These are phyloP conservation scores for Lotus japonicus DNA, from an alignment of 306 rosid species.

Conservation along the genomic window DNA sequence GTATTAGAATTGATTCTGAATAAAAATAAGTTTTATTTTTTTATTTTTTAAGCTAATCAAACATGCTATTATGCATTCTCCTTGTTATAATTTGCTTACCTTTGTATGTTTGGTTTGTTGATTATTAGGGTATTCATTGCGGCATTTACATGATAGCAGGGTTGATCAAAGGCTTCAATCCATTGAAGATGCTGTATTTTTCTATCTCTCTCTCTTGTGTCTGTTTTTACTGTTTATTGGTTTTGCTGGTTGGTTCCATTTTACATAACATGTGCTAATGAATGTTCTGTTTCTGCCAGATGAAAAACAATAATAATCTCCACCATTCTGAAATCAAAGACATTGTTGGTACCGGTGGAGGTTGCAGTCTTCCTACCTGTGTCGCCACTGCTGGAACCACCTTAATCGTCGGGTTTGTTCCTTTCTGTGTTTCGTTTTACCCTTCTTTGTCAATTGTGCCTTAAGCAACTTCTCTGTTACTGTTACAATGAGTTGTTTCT, in stretches of 20 bases:
- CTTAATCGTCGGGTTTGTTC: slow-evolving; percentile 70
- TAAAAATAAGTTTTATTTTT: too few species aligned
- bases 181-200: slow-evolving; percentile 62
- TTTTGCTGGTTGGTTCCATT: background rate
- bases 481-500: too few species aligned
- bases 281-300: slow-evolving; percentile 36
- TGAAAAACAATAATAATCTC: slow-evolving; percentile 41
- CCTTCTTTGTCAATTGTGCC: background rate
- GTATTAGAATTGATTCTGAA: too few species aligned
- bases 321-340: slow-evolving; percentile 56
- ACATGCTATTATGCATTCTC: too few species aligned
- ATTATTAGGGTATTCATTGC: slow-evolving; percentile 70
- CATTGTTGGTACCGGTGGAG: slow-evolving; percentile 49
- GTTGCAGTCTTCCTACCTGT: slow-evolving; percentile 53
- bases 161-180: slow-evolving; percentile 84
- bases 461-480: background rate
- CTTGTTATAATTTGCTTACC: too few species aligned
- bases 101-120: background rate
- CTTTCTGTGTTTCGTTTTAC: background rate
- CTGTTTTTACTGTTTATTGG: background rate
- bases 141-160: slow-evolving; percentile 58
- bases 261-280: background rate
- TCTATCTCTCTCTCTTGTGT: background rate
- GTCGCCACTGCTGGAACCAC: slow-evolving; percentile 90
- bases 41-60: too few species aligned